Evolutionary conservation across 192 early-diverging fungal species (phyloP).

Genomic region (Coemansia sp.): DNA sequence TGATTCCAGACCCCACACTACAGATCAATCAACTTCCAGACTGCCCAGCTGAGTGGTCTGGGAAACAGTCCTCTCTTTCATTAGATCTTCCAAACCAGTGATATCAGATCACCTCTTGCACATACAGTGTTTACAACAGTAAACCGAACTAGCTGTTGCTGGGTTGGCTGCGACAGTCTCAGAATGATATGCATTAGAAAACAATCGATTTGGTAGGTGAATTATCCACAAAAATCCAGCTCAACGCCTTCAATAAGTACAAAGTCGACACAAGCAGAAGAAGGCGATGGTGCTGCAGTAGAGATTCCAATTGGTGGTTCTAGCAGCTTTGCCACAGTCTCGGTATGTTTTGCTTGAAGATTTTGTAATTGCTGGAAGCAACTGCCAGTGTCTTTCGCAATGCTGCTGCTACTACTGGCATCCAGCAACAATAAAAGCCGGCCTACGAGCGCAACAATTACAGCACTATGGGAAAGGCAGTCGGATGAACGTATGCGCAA

Average conservation of each 20-base stretch:
- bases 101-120: not conserved
- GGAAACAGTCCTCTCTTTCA: not conserved
- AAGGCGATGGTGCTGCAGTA: not conserved
- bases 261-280: not conserved
- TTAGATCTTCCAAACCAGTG: not conserved
- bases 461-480: constrained; percentile 13
- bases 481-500: constrained; percentile 22
- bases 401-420: not conserved
- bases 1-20: not conserved
- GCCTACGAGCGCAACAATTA: constrained; percentile 13
- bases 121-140: not conserved
- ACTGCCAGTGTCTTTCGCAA: not conserved
- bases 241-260: not conserved
- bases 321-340: not conserved
- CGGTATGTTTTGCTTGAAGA: not conserved
- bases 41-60: not conserved
- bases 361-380: not conserved
- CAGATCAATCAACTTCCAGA: not conserved
- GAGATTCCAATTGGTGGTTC: not conserved
- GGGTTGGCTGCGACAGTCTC: not conserved
- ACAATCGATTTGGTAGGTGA: not conserved
- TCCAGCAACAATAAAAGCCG: constrained; percentile 23
- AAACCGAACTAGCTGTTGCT: not conserved
- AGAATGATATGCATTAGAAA: not conserved
- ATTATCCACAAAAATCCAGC: not conserved